Conservation (phyloP, 176 grass and related monocot genomes). For the Triticum monococcum region DNA sequence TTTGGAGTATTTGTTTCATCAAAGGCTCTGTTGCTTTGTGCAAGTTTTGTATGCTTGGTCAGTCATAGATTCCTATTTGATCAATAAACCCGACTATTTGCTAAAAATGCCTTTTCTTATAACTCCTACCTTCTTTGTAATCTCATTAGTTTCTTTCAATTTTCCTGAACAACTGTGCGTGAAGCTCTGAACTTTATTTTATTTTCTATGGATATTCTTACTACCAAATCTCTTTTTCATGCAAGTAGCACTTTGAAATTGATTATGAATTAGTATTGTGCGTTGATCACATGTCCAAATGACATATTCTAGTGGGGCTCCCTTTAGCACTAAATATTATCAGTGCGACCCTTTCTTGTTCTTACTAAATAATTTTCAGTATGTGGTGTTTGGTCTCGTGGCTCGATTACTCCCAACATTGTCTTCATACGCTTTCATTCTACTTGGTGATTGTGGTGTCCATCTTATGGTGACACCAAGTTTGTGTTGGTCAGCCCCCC, state of each 20-base stretch:
- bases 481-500: neutral
- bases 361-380: neutral
- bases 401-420: neutral
- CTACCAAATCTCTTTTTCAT: neutral
- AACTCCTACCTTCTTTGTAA: neutral
- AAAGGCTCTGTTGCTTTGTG: neutral
- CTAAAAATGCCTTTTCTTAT: neutral
- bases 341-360: neutral
- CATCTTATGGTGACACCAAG: neutral
- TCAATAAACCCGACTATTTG: too few relatives aligned
- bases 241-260: neutral
- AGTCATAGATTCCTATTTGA: neutral
- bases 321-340: neutral
- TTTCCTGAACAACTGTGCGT: neutral
- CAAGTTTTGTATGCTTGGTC: neutral
- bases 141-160: neutral
- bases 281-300: too few relatives aligned
- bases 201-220: neutral
- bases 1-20: neutral
- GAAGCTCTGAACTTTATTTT: neutral
- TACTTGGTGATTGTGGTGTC: neutral
- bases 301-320: neutral
- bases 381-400: neutral
- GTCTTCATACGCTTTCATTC: neutral
- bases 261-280: neutral